Evolutionary conservation across 192 early-diverging fungal species (phyloP).

Genomic region (Umbelopsis sp.): DNA sequence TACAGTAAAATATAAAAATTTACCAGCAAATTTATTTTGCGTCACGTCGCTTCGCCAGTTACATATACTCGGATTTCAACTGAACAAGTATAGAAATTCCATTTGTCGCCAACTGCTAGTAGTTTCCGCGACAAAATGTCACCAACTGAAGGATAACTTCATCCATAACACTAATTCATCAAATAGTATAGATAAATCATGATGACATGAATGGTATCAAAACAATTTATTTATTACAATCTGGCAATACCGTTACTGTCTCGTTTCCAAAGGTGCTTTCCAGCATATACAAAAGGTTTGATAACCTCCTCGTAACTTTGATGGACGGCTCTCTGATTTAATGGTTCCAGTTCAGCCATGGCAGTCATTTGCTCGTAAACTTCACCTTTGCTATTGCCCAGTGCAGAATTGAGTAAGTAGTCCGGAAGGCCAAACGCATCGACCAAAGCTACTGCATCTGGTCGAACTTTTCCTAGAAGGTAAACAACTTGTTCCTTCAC

Average conservation of each 20-base stretch:
- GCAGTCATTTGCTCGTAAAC: conserved; percentile 76
- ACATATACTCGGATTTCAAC: no score
- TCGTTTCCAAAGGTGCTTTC: conserved; percentile 26
- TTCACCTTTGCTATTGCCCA: conserved; percentile 71
- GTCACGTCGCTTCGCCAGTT: no score
- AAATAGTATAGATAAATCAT: no score
- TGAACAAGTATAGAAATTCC: no score
- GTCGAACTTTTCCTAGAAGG: conserved; percentile 66
- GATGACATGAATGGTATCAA: no score
- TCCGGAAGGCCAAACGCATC: conserved; percentile 81
- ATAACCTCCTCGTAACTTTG: conserved; percentile 54
- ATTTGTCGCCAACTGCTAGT: no score
- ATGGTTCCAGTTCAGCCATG: conserved; percentile 73
- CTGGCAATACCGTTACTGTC: conserved; percentile 22
- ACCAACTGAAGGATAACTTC: no score
- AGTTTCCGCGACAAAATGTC: no score
- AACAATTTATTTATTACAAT: conserved; percentile 12
- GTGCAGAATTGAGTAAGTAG: conserved; percentile 72
- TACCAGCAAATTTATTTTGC: no score
- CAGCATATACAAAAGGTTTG: conserved; percentile 27
- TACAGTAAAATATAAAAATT: no score
- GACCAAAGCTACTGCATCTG: conserved; percentile 76
- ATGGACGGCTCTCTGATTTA: conserved; percentile 63
- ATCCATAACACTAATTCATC: no score
- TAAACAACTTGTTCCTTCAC: conserved; percentile 54